Conservation (phyloP, 116 monocot species). For the Posidonia oceanica region DNA sequence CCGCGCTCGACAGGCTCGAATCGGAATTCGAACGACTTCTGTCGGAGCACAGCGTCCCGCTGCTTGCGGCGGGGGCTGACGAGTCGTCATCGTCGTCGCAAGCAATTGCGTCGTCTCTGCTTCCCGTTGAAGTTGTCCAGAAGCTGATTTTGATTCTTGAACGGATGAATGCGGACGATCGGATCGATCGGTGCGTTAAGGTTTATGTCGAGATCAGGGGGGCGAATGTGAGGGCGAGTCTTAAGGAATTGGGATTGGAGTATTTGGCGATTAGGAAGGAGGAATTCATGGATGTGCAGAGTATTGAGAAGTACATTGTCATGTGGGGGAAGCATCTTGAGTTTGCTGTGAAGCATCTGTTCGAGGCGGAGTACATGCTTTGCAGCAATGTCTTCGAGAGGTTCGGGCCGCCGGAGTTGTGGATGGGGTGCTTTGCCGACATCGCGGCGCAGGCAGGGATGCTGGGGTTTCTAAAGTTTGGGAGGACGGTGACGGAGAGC, state of each 20-base stretch:
- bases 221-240: slow-evolving; percentile 29
- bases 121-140: slow-evolving; percentile 29
- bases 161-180: slow-evolving; percentile 23
- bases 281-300: slow-evolving; percentile 49
- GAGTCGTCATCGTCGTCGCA: too few relatives aligned
- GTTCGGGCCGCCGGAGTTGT: slow-evolving; percentile 29
- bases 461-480: slow-evolving; percentile 54
- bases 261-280: slow-evolving; percentile 33
- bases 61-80: slow-evolving; percentile 5
- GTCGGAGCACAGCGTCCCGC: slow-evolving; percentile 24
- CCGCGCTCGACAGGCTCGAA: slow-evolving; percentile 27
- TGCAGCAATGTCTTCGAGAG: slow-evolving; percentile 53
- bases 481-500: slow-evolving; percentile 41
- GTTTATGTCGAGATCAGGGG: slow-evolving; percentile 41
- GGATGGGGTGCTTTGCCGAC: slow-evolving; percentile 57
- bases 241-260: slow-evolving; percentile 32
- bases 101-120: slow-evolving; percentile 25
- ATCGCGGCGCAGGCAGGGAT: slow-evolving; percentile 58
- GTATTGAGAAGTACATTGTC: slow-evolving; percentile 37
- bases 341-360: slow-evolving; percentile 68
- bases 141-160: slow-evolving; percentile 39
- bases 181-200: slow-evolving; percentile 35
- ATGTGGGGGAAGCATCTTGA: slow-evolving; percentile 67
- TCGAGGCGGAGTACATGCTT: slow-evolving; percentile 70
- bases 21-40: slow-evolving; percentile 44